Base-by-base conservation (phyloP, 2,329 filamentous ascomycete species). In the Trichoderma brevicompactum region DNA sequence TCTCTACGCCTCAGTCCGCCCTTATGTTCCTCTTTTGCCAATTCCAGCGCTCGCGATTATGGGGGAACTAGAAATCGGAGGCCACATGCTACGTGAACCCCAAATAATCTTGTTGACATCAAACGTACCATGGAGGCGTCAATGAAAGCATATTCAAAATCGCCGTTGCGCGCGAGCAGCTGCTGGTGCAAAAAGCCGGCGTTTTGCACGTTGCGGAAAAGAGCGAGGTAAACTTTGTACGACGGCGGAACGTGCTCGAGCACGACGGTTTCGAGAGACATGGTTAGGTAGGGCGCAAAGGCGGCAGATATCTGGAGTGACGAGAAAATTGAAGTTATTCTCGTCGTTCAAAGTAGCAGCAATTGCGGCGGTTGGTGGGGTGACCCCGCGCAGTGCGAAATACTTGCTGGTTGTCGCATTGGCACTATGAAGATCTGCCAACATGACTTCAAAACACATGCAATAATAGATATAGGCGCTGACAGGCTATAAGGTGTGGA, bases 81-180 rank as follows among this genome's bases (percentile, higher is more conserved):
- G 23, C 23, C 9, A 19, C 41, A 19, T 28, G 12, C 36, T 40
- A 6, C 4, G 3, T 6, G 12, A 1, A n/a, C 7, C 13, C 13
- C 17, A 1, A 17, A n/a, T n/a, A 28, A 7, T 19, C 46, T 15
- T 7, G 15, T 28, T n/a, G 9, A 19, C n/a, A 13, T 17, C 56
- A 32, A 50, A 78, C 83, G 67, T 82, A 94, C 89, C 76, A 91
- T 86, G 52, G 86, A 87, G 19, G 93, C 93, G 79, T 99, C 94
- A 53, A 99, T 85, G 70, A 99, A 91, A 40, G 94, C 93, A 81
- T 98, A 98, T 78, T 98, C 93, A 72, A 94, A 98, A 8, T 89
- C 89, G 10, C 86, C 74, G 74, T 98, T 97, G 60, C 92, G 91
- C 6, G 87, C 85, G n/a, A 98, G 82, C 5, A 99, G 86, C 79